Evolutionary conservation across 192 early-diverging fungal species (phyloP).

Genomic region (Jimgerdemannia lactiflua): DNA sequence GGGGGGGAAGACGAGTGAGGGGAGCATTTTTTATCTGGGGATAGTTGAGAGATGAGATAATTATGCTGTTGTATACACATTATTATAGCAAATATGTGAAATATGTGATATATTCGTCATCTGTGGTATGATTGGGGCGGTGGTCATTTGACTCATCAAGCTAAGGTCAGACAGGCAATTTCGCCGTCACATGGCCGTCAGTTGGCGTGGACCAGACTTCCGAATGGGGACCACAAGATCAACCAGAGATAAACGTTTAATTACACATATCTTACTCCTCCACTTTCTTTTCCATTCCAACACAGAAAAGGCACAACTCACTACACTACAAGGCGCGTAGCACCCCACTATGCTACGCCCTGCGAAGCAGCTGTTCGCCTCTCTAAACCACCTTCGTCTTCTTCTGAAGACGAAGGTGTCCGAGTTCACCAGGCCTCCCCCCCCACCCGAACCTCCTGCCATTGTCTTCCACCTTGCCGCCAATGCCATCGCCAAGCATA

Average conservation of each 20-base stretch:
- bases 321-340: background rate
- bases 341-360: background rate
- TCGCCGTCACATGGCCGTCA: background rate
- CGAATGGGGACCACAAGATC: too few species aligned
- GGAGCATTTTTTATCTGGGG: too few species aligned
- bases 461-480: background rate
- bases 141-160: background rate
- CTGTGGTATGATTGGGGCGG: background rate
- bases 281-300: background rate
- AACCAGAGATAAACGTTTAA: too few species aligned
- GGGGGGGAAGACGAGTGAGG: too few species aligned
- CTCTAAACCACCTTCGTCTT: constrained; percentile 16
- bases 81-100: too few species aligned
- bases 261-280: background rate
- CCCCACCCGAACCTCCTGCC: background rate
- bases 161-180: background rate
- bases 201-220: background rate
- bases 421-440: constrained; percentile 10
- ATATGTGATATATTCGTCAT: too few species aligned
- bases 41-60: too few species aligned
- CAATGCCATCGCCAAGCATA: background rate
- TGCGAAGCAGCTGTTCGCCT: background rate
- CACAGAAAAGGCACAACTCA: constrained; percentile 1
- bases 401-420: constrained; percentile 13
- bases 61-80: too few species aligned